These are phyloP conservation scores for Chaetomiaceae sp. DNA, from an alignment of 2,329 filamentous ascomycete species.

Conservation along the genomic window DNA sequence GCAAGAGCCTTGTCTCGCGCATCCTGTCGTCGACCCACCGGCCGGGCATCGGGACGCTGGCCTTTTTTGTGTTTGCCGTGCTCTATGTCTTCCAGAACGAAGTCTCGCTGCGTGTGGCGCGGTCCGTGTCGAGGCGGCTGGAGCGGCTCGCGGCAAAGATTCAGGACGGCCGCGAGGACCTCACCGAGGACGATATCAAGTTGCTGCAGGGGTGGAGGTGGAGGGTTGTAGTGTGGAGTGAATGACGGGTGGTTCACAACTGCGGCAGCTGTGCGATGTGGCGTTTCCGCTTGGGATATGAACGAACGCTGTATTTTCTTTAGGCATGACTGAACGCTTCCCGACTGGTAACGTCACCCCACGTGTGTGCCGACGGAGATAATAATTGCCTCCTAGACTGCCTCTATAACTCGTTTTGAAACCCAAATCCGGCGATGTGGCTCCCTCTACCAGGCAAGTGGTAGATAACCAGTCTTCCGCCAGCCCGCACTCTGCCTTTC, in stretches of 20 bases:
- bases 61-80: constrained; percentile 53
- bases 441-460: too few relatives aligned
- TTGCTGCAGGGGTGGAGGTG: constrained; percentile 53
- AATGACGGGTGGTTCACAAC: constrained; percentile 3
- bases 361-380: too few relatives aligned
- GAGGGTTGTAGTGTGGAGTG: constrained; percentile 47
- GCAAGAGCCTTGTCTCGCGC: constrained; percentile 46
- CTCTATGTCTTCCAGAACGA: constrained; percentile 58
- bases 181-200: constrained; percentile 48
- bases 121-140: constrained; percentile 47
- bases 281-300: too few relatives aligned
- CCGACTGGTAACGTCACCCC: too few relatives aligned
- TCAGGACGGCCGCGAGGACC: constrained; percentile 42
- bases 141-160: constrained; percentile 45
- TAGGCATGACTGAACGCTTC: too few relatives aligned
- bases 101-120: constrained; percentile 51
- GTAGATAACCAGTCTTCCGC: too few relatives aligned
- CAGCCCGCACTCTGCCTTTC: too few relatives aligned
- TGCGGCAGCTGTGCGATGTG: too few relatives aligned
- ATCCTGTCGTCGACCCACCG: constrained; percentile 45
- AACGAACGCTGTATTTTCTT: too few relatives aligned
- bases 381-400: too few relatives aligned
- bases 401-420: too few relatives aligned
- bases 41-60: constrained; percentile 45
- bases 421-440: too few relatives aligned